Percentiles rank a stretch among this genome's conserved stretches.
Conservation (phyloP, 768 basidiomycete genomes). For the Amanita inopinata region DNA sequence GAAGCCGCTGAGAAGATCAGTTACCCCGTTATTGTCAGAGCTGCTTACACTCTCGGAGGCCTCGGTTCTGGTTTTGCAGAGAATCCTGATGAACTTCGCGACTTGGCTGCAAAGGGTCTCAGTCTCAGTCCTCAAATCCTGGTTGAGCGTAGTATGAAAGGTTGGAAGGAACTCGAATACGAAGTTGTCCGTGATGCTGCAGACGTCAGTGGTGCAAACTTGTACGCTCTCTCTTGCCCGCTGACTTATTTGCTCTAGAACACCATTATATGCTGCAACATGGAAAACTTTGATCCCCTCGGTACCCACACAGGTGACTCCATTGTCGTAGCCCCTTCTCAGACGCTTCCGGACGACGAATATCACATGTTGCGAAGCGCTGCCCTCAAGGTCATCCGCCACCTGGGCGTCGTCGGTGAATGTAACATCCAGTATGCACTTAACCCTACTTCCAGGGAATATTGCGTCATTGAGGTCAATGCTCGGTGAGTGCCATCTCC, state of each 20-base stretch:
- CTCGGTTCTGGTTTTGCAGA: slow-evolving; percentile 97
- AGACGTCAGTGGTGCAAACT: slow-evolving; percentile 58
- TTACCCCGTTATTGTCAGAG: slow-evolving; percentile 94
- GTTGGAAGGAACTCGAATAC: slow-evolving; percentile 99
- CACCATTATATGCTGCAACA: slow-evolving; percentile 99
- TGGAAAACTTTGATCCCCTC: slow-evolving; percentile 99
- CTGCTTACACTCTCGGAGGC: slow-evolving; percentile 96
- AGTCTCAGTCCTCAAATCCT: slow-evolving; percentile 90
- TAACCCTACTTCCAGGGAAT: slow-evolving; percentile 86
- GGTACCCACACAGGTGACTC: slow-evolving; percentile 99
- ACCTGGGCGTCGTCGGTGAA: slow-evolving; percentile 87
- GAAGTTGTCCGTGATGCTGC: slow-evolving; percentile 98
- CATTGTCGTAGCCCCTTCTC: slow-evolving; percentile 97
- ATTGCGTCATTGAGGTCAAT: slow-evolving; percentile 98
- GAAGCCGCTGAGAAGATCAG: slow-evolving; percentile 86
- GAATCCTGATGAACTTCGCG: slow-evolving; percentile 87
- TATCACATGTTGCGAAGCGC: slow-evolving; percentile 99
- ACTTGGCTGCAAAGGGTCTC: slow-evolving; percentile 86
- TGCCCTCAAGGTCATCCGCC: slow-evolving; percentile 91
- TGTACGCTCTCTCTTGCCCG: slow-evolving; percentile 4
- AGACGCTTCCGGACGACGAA: slow-evolving; percentile 94
- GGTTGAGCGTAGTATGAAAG: slow-evolving; percentile 97
- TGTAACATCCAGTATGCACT: slow-evolving; percentile 99
- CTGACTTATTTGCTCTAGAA: slow-evolving; percentile 43
- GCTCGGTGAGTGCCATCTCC: slow-evolving; percentile 50